Evolutionary conservation across 2,329 filamentous ascomycete species (phyloP).

Genomic region (Keithomyces neogunnii): DNA sequence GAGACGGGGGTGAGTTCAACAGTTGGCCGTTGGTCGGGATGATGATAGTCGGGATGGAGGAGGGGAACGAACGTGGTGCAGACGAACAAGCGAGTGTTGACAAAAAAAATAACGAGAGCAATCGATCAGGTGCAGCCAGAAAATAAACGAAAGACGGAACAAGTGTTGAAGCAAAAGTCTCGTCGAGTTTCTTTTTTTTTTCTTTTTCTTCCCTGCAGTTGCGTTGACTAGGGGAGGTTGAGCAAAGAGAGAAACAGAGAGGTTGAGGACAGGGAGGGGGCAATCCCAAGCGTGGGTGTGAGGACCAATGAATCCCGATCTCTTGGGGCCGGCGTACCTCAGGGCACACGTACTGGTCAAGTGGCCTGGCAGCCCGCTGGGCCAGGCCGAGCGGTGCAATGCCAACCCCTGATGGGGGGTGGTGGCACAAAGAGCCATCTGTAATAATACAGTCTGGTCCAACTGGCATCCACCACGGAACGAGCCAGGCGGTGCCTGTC

Average conservation of each 20-base stretch:
- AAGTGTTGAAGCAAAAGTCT: slow-evolving; percentile 6
- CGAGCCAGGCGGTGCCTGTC: neutral
- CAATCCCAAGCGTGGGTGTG: neutral
- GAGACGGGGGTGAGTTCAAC: slow-evolving; percentile 4
- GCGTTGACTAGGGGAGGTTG: slow-evolving; percentile 3
- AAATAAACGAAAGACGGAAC: slow-evolving; percentile 4
- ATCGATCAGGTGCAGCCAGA: slow-evolving; percentile 12
- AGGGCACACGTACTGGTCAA: no score
- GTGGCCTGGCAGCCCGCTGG: no score
- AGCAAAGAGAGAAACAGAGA: neutral
- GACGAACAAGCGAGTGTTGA: slow-evolving; percentile 7
- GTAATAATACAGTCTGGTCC: no score
- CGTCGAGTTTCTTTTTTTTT: no score
- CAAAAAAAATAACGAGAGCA: slow-evolving; percentile 5
- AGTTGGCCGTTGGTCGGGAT: slow-evolving; percentile 4
- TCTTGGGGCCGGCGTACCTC: neutral
- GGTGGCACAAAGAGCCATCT: no score
- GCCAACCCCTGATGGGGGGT: no score
- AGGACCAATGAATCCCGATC: neutral
- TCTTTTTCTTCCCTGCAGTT: neutral
- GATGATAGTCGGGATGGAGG: neutral
- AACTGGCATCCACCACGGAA: neutral
- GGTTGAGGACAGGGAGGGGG: neutral
- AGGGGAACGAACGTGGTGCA: slow-evolving; percentile 9
- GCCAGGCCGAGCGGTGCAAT: no score